Conservation (phyloP, 2,329 filamentous ascomycete species). For the Aurifilum marmelostoma region DNA sequence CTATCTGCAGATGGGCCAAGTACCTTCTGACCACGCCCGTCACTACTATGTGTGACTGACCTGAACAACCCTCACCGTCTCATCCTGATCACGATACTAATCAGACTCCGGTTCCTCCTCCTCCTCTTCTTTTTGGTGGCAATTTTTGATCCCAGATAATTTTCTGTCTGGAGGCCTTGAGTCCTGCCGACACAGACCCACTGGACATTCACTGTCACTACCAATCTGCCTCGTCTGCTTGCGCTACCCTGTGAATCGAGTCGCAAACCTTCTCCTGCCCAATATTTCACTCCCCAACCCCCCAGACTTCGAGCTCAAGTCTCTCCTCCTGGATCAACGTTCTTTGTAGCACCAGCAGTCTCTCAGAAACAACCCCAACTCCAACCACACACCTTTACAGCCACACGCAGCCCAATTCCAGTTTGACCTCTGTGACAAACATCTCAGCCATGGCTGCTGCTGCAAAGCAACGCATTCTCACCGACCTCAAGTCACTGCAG, state of each 20-base stretch:
- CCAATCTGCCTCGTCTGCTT: background rate
- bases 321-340: background rate
- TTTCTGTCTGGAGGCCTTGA: background rate
- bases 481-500: slow-evolving; percentile 77
- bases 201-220: background rate
- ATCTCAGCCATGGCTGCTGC: slow-evolving; percentile 44
- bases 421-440: background rate
- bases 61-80: background rate
- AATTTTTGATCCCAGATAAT: background rate
- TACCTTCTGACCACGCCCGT: background rate
- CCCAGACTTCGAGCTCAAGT: background rate
- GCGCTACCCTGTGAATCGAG: background rate
- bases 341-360: background rate
- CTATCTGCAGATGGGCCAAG: slow-evolving; percentile 7
- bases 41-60: background rate
- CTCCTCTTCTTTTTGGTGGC: background rate
- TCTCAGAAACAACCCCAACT: background rate
- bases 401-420: background rate
- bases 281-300: background rate
- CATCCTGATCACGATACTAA: background rate
- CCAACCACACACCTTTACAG: background rate
- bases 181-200: background rate
- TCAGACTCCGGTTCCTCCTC: background rate
- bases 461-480: slow-evolving; percentile 83
- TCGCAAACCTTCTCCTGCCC: background rate